Percentiles rank a stretch among this genome's conserved stretches.
Evolutionary conservation across 2,329 filamentous ascomycete genomes (phyloP).

Genomic region (Scytalidium sp.): DNA sequence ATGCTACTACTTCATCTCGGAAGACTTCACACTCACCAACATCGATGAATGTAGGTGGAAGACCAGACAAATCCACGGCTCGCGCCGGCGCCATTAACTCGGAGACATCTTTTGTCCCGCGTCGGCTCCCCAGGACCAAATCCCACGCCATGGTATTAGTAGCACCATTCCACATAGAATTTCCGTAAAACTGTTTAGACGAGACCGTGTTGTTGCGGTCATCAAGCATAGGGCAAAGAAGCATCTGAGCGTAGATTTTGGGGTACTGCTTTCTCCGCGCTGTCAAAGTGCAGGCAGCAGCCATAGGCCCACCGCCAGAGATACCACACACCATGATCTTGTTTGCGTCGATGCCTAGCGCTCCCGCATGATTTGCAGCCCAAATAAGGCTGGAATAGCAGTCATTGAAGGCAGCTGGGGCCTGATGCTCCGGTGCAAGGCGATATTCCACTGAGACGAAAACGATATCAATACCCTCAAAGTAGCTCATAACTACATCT

Average conservation of each 20-base stretch:
- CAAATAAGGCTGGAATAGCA: slow-evolving; percentile 13
- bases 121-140: neutral
- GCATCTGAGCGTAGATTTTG: slow-evolving; percentile 19
- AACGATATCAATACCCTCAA: neutral
- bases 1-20: slow-evolving; percentile 10
- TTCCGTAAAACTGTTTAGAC: neutral
- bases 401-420: slow-evolving; percentile 10
- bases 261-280: slow-evolving; percentile 18
- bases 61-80: slow-evolving; percentile 6
- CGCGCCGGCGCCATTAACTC: slow-evolving; percentile 5
- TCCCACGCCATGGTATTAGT: neutral
- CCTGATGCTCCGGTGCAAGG: slow-evolving; percentile 11
- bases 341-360: slow-evolving; percentile 34
- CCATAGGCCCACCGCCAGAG: slow-evolving; percentile 51
- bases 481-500: neutral
- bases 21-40: slow-evolving; percentile 11
- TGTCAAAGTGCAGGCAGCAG: slow-evolving; percentile 45
- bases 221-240: slow-evolving; percentile 27
- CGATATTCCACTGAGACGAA: slow-evolving; percentile 8
- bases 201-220: slow-evolving; percentile 12
- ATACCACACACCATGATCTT: slow-evolving; percentile 47
- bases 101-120: neutral
- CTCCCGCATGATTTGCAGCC: slow-evolving; percentile 12
- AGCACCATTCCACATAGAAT: neutral
- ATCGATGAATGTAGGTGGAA: slow-evolving; percentile 10